A percentile compares a stretch with the other conserved stretches of the same genome.
Evolutionary conservation across 345 rosid genomes (phyloP).

Genomic region (Barbarea vulgaris): DNA sequence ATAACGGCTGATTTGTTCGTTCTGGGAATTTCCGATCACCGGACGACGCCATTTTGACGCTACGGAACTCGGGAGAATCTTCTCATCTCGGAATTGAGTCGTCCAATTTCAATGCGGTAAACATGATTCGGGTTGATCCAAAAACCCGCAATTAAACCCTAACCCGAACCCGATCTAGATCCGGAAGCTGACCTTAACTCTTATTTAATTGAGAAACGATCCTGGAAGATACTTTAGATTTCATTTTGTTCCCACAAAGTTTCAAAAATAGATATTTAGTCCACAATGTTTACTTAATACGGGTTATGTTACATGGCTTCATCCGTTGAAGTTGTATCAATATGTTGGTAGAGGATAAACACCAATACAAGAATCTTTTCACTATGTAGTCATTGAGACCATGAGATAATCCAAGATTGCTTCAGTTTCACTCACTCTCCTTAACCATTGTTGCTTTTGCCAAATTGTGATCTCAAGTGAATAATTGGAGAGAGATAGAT

Average conservation of each 20-base stretch:
- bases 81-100: slow-evolving; percentile 1
- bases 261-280: not conserved
- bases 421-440: slow-evolving; percentile 34
- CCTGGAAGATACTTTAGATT: not conserved
- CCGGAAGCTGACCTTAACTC: not conserved
- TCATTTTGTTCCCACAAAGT: not conserved
- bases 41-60: slow-evolving; percentile 44
- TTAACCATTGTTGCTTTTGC: slow-evolving; percentile 30
- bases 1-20: slow-evolving; percentile 4
- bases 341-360: too few species aligned
- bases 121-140: slow-evolving; percentile 21
- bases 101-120: not conserved
- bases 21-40: slow-evolving; percentile 32
- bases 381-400: slow-evolving; percentile 16
- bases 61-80: slow-evolving; percentile 1
- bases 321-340: not conserved
- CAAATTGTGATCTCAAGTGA: slow-evolving; percentile 30
- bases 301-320: not conserved
- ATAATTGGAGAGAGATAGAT: slow-evolving; percentile 34
- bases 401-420: slow-evolving; percentile 20
- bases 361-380: not conserved
- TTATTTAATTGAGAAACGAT: not conserved
- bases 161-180: not conserved
- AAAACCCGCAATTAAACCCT: slow-evolving; percentile 19
- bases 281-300: not conserved